Evolutionary conservation across 2,329 filamentous ascomycete species (phyloP), one percentile per base, ranked within the genome.

Genomic region (Cladophialophora bantiana): DNA sequence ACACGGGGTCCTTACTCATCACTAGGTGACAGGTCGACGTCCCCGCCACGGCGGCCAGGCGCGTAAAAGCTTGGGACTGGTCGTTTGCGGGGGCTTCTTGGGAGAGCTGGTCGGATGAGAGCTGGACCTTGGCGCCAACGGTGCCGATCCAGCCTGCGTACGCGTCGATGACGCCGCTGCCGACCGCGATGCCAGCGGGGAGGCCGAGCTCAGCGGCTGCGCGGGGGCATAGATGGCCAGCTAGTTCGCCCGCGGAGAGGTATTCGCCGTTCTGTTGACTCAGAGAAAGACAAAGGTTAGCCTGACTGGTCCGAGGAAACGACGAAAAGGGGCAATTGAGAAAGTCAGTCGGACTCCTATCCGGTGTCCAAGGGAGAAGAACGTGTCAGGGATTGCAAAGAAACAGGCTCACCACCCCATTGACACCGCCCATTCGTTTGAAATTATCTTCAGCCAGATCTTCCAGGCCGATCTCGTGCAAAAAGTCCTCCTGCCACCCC

Each of bases 111-210:
- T 90, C 87, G 65, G 84, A 81, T 48, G 85, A 84, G 15, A 96
- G 86, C 71, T 93, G 86, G 73, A 97, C 92, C 79, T 97, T 97
- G 68, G 95, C 94, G 66, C 95, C 95, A n/a, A 99, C 95, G 1
- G 95, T 98, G 68, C 95, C 95, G 73, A 99, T 95, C 95, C 95
- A 99, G 70, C 95, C 95, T 67, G 95, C 95, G 75, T 99, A 99
- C 18, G 95, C 95, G 78, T 99, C 95, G 75, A 99, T 99, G 70
- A 99, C 95, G 78, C 94, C 94, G 75, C 93, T 96, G 62, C 95
- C 95, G 63, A 99, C 91, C 18, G 95, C 93, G 73, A 97, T 95
- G 45, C 94, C 94, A 20, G 90, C 84, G 4, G 90, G 90, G 2
- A 99, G 85, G 7, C 95, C 94, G 68, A 99, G 88, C 71, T 97